Evolutionary conservation across 2,329 filamentous ascomycete species (phyloP).

Genomic region (Hypoxylon sp.): DNA sequence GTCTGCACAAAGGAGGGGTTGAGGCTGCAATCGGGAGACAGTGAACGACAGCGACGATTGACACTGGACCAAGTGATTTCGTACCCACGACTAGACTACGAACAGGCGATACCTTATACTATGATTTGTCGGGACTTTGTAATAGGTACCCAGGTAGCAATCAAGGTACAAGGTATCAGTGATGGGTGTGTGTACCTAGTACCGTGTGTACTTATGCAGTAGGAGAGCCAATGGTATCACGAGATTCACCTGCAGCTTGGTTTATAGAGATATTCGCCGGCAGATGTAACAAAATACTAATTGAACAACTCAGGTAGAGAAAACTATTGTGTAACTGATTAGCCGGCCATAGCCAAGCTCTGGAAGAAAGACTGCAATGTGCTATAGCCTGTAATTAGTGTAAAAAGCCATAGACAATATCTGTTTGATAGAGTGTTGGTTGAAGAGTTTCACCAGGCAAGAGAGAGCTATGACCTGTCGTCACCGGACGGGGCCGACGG

Average conservation of each 20-base stretch:
- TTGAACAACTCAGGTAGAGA: constrained; percentile 19
- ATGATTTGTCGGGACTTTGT: constrained; percentile 29
- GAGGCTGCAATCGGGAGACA: background rate
- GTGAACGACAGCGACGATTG: constrained; percentile 11
- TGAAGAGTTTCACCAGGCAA: constrained; percentile 21
- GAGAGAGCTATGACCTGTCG: constrained; percentile 29
- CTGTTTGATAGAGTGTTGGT: constrained; percentile 4
- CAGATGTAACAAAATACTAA: constrained; percentile 37
- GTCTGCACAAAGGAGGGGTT: constrained; percentile 18
- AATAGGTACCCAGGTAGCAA: constrained; percentile 21
- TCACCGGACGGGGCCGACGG: constrained; percentile 33
- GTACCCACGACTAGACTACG: constrained; percentile 20
- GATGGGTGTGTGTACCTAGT: constrained; percentile 21
- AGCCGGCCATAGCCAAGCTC: background rate
- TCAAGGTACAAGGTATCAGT: constrained; percentile 23
- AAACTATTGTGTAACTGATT: background rate
- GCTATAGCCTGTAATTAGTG: background rate
- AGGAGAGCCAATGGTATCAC: constrained; percentile 34
- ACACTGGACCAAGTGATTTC: constrained; percentile 14
- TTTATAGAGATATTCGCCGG: constrained; percentile 31
- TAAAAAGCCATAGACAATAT: constrained; percentile 14
- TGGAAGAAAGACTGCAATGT: background rate
- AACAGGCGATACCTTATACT: constrained; percentile 15
- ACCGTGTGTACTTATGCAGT: too few relatives aligned
- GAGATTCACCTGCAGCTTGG: constrained; percentile 30